Evolutionary conservation across 176 grass and related monocot genomes (phyloP).

Genomic region (Bolboschoenus planiculmis): DNA sequence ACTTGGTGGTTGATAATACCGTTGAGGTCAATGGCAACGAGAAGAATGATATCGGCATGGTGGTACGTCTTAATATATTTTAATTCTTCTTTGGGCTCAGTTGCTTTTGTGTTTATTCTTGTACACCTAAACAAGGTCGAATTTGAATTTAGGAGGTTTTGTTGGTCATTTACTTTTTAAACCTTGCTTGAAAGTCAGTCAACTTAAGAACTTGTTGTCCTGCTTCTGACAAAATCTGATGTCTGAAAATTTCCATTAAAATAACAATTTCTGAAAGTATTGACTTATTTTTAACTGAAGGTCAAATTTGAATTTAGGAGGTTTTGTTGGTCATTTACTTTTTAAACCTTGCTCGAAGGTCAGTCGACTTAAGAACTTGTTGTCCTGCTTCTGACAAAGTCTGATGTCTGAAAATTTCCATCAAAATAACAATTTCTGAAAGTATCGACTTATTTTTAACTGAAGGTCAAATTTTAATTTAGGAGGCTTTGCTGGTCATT

Average conservation of each 20-base stretch:
- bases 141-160: background rate
- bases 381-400: background rate
- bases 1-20: constrained; percentile 83
- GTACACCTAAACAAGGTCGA: background rate
- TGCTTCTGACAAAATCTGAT: background rate
- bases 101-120: constrained; percentile 1
- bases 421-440: background rate
- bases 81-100: background rate
- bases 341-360: background rate
- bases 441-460: background rate
- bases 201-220: background rate
- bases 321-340: background rate
- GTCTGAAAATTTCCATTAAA: background rate
- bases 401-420: background rate
- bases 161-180: background rate
- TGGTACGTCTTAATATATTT: constrained; percentile 38
- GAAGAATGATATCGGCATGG: constrained; percentile 93
- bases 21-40: constrained; percentile 81
- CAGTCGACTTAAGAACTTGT: background rate
- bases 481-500: background rate
- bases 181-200: background rate
- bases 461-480: background rate
- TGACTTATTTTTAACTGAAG: background rate
- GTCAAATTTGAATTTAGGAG: background rate
- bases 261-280: background rate